These are phyloP conservation scores for Elsinoe arachidis DNA, from an alignment of 2,329 filamentous ascomycete genomes.

Conservation along the genomic window DNA sequence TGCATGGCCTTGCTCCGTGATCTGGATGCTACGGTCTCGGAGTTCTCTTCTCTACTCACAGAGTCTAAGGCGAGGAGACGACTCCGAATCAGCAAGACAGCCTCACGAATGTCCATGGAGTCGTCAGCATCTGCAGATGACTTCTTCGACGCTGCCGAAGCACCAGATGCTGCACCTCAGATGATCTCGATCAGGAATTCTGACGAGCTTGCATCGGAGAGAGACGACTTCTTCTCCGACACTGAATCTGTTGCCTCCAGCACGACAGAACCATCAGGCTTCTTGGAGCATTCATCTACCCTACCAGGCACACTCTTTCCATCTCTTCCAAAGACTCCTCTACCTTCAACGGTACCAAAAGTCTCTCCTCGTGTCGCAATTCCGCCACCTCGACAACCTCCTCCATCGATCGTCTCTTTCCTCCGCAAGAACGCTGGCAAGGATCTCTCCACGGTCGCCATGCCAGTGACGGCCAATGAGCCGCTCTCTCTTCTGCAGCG, in stretches of 20 bases:
- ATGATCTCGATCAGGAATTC: slow-evolving; percentile 67
- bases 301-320: slow-evolving; percentile 53
- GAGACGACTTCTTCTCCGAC: slow-evolving; percentile 35
- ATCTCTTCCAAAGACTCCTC: slow-evolving; percentile 62
- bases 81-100: slow-evolving; percentile 35
- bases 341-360: slow-evolving; percentile 63
- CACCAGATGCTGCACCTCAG: slow-evolving; percentile 47
- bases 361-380: slow-evolving; percentile 63
- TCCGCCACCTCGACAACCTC: slow-evolving; percentile 63
- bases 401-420: slow-evolving; percentile 88
- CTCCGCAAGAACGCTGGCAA: slow-evolving; percentile 97
- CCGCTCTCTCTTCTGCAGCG: slow-evolving; percentile 82
- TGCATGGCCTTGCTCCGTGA: slow-evolving; percentile 77
- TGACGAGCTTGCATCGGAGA: slow-evolving; percentile 59
- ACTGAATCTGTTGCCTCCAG: slow-evolving; percentile 45
- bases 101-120: slow-evolving; percentile 63
- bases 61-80: slow-evolving; percentile 71
- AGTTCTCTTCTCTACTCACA: slow-evolving; percentile 68
- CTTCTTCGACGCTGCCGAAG: slow-evolving; percentile 85
- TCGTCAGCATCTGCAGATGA: slow-evolving; percentile 68
- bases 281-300: slow-evolving; percentile 21
- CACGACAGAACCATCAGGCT: slow-evolving; percentile 41
- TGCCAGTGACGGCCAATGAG: slow-evolving; percentile 96
- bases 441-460: slow-evolving; percentile 89
- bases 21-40: slow-evolving; percentile 70